phyloP scores from a whole-genome alignment of 768 basidiomycete genomes.

The Myochromella boudieri region DNA sequence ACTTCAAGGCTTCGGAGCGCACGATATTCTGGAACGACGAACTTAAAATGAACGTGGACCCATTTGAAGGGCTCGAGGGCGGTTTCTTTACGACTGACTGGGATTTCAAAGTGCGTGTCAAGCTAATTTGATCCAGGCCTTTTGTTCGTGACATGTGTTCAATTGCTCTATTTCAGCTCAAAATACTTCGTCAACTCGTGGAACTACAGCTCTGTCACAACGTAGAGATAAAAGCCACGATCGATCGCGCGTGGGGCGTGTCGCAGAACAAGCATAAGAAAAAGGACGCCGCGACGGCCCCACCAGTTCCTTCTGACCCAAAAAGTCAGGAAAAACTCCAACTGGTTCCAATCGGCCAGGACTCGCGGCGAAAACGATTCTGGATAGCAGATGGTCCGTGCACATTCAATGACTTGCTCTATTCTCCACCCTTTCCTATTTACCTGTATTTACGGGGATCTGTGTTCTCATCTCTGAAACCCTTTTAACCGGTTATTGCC shows the following conservation, averaged over 20 bases:
- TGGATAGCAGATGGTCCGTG: slow-evolving; percentile 91
- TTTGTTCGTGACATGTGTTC: slow-evolving; percentile 15
- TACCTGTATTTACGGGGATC: slow-evolving; percentile 69
- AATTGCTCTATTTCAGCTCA: slow-evolving; percentile 52
- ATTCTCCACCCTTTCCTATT: slow-evolving; percentile 46
- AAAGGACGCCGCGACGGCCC: slow-evolving; percentile 55
- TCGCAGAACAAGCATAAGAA: slow-evolving; percentile 85
- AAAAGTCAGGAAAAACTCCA: slow-evolving; percentile 64
- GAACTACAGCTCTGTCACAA: slow-evolving; percentile 79
- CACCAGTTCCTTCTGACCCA: slow-evolving; percentile 61
- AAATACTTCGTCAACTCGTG: slow-evolving; percentile 79
- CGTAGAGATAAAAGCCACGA: slow-evolving; percentile 62
- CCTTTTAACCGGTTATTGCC: slow-evolving; percentile 36
- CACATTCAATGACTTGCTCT: slow-evolving; percentile 30
- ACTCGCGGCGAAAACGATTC: slow-evolving; percentile 72
- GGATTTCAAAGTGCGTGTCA: slow-evolving; percentile 71
- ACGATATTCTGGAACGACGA: slow-evolving; percentile 82
- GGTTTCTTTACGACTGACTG: slow-evolving; percentile 81
- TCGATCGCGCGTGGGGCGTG: slow-evolving; percentile 88
- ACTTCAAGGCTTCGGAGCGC: slow-evolving; percentile 70
- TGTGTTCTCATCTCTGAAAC: slow-evolving; percentile 43
- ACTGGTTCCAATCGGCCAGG: slow-evolving; percentile 75
- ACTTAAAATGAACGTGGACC: slow-evolving; percentile 65
- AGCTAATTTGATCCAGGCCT: slow-evolving; percentile 6
- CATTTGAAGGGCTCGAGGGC: slow-evolving; percentile 62